A percentile compares a stretch with the other conserved stretches of the same genome.
These are phyloP conservation scores for Byssothecium circinans DNA, from an alignment of 2,329 filamentous ascomycete genomes.

Conservation along the genomic window DNA sequence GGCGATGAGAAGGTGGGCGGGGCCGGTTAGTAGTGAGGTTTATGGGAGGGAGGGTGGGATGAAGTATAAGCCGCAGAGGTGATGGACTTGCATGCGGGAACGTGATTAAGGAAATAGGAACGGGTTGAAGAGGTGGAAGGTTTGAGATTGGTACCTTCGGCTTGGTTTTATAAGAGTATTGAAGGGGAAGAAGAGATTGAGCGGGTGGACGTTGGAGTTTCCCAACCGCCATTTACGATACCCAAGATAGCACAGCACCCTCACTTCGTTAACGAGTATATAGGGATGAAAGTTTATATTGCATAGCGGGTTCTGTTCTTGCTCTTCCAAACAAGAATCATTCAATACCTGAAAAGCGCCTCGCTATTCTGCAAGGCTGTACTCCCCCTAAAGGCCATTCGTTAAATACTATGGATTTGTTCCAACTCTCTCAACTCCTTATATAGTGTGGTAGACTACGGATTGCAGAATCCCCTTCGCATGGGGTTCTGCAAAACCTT, in stretches of 20 bases:
- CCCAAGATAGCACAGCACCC: constrained; percentile 1
- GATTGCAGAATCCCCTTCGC: too few relatives aligned
- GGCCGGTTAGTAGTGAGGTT: constrained; percentile 38
- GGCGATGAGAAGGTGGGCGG: constrained; percentile 38
- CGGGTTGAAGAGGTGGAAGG: background rate
- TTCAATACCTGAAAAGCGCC: too few relatives aligned
- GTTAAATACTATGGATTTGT: too few relatives aligned
- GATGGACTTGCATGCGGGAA: constrained; percentile 1
- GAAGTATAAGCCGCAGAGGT: constrained; percentile 41
- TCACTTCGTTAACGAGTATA: background rate
- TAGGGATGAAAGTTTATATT: background rate
- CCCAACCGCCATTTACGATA: constrained; percentile 4
- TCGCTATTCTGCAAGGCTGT: too few relatives aligned
- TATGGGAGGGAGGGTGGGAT: constrained; percentile 36
- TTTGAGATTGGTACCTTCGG: background rate
- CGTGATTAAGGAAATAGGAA: background rate
- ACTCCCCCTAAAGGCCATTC: too few relatives aligned
- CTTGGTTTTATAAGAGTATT: background rate
- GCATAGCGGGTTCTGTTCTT: background rate
- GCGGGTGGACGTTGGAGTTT: background rate
- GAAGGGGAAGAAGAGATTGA: background rate
- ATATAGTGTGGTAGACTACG: too few relatives aligned
- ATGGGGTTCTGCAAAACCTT: too few relatives aligned
- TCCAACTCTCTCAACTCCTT: too few relatives aligned
- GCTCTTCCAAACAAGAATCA: background rate